Percentiles rank a stretch among this genome's conserved stretches.
These are phyloP conservation scores for Allantophomopsis cytisporea DNA, from an alignment of 2,329 filamentous ascomycete genomes.

Conservation along the genomic window DNA sequence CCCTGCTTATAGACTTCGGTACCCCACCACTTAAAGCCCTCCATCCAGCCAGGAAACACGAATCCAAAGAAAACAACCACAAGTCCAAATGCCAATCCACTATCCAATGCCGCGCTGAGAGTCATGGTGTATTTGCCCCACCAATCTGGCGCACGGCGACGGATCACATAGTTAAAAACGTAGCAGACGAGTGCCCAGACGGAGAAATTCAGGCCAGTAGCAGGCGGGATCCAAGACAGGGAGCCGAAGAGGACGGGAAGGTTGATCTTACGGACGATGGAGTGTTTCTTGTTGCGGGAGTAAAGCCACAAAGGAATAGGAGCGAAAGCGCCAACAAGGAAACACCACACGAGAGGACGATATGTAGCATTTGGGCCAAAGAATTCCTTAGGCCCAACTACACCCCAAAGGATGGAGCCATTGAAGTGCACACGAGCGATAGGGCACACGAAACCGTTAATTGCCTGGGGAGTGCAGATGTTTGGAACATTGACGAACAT, in stretches of 20 bases:
- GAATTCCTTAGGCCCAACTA: conserved; percentile 71
- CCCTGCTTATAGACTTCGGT: conserved; percentile 76
- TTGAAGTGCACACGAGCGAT: conserved; percentile 85
- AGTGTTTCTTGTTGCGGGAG: conserved; percentile 41
- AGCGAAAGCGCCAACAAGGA: conserved; percentile 61
- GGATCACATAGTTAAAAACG: conserved; percentile 67
- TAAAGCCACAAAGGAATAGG: conserved; percentile 66
- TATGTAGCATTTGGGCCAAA: conserved; percentile 69
- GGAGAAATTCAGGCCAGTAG: conserved; percentile 75
- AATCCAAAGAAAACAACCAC: conserved; percentile 79
- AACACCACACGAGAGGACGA: conserved; percentile 66
- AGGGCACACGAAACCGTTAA: conserved; percentile 80
- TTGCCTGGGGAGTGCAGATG: conserved; percentile 66
- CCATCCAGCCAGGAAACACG: conserved; percentile 66
- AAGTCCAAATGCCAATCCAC: conserved; percentile 68
- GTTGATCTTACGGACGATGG: conserved; percentile 63
- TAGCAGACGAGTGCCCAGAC: conserved; percentile 81
- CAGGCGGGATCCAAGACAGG: conserved; percentile 76
- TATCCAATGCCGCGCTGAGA: conserved; percentile 69
- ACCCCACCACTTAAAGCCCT: conserved; percentile 73
- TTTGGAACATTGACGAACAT: conserved; percentile 69
- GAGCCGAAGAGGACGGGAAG: conserved; percentile 74
- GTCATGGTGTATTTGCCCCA: conserved; percentile 92
- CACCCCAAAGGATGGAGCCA: conserved; percentile 79
- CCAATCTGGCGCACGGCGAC: conserved; percentile 58